phyloP scores from a whole-genome alignment of 495 filamentous ascomycete species.

The Aspergillus asperescens region DNA sequence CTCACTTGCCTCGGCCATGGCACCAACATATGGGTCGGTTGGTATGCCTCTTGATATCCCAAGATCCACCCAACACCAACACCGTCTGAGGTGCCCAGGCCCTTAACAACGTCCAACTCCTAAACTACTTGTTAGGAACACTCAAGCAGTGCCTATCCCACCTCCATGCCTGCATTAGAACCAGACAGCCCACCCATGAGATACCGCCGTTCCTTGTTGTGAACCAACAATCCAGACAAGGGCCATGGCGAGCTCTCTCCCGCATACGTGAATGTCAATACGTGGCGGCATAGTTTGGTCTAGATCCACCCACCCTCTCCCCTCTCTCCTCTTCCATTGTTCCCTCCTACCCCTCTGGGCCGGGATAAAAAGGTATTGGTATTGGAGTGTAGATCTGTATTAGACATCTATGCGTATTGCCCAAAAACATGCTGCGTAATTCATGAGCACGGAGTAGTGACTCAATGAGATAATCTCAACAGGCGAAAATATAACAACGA shows the following conservation, averaged over 20 bases:
- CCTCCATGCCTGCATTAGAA: not conserved
- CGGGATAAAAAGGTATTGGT: not conserved
- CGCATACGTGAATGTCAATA: not conserved
- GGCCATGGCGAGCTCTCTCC: not conserved
- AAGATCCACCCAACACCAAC: not conserved
- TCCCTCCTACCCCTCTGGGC: not conserved
- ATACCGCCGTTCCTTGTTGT: not conserved
- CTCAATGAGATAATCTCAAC: too few species aligned
- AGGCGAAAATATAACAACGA: too few species aligned
- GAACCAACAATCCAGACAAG: not conserved
- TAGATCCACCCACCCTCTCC: not conserved
- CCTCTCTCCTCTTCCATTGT: not conserved
- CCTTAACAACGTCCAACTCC: not conserved
- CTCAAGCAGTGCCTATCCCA: not conserved
- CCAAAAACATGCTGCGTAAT: too few species aligned
- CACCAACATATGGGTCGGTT: not conserved
- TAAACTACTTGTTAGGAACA: not conserved
- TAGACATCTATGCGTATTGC: too few species aligned
- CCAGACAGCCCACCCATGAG: not conserved
- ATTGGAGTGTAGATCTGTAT: too few species aligned
- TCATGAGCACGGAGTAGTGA: too few species aligned
- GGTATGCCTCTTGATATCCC: not conserved
- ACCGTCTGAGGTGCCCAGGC: not conserved
- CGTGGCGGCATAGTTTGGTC: not conserved
- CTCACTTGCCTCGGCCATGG: not conserved